Evolutionary conservation across 352 stramenopile genomes (phyloP).

Genomic region (Phytophthora crassamura): DNA sequence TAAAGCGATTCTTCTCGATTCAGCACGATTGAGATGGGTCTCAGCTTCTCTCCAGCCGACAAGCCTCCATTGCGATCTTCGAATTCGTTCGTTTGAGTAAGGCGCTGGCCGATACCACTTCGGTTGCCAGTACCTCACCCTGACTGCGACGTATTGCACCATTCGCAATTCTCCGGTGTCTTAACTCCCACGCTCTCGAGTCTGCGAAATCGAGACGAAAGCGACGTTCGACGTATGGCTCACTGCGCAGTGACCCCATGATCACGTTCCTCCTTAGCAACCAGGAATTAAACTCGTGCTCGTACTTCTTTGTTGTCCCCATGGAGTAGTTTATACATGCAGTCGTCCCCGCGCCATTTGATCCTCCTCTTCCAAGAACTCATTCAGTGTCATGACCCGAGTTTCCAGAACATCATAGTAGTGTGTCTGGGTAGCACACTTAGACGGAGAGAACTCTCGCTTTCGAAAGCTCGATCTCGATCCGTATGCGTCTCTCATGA

Average conservation of each 20-base stretch:
- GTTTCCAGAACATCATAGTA: background rate
- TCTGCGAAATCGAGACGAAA: constrained; percentile 16
- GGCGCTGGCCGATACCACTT: background rate
- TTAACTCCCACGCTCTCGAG: constrained; percentile 3
- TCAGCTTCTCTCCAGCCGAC: background rate
- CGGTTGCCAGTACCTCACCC: constrained; percentile 1
- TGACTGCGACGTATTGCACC: background rate
- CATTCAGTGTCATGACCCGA: background rate
- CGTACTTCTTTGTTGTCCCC: constrained; percentile 2
- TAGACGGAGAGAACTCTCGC: background rate
- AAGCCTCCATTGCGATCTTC: constrained; percentile 3
- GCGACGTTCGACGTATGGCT: constrained; percentile 1
- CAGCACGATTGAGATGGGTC: constrained; percentile 7
- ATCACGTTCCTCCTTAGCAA: constrained; percentile 2
- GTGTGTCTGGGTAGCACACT: background rate
- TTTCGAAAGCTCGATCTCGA: background rate
- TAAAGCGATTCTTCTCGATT: background rate
- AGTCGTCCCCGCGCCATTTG: background rate
- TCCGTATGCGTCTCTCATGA: background rate
- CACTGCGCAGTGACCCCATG: background rate
- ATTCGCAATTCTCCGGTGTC: background rate
- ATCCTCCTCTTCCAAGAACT: constrained; percentile 2
- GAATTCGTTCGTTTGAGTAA: background rate
- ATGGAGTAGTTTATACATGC: too few relatives aligned
- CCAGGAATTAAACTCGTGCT: constrained; percentile 7